These are phyloP conservation scores for Gnetum montanum DNA, from an alignment of 75 land plant genomes.

Conservation along the genomic window DNA sequence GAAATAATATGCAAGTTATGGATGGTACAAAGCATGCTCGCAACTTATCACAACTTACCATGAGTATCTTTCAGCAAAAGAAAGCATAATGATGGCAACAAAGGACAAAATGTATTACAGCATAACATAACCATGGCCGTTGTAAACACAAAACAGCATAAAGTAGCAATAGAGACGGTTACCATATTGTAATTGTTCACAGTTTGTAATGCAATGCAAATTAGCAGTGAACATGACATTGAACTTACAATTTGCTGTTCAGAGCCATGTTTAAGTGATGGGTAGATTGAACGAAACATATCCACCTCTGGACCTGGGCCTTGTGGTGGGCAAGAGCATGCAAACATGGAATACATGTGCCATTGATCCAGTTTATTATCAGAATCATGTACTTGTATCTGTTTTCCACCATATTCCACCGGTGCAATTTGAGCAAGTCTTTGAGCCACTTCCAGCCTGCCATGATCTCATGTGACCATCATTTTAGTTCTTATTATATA, in stretches of 20 bases:
- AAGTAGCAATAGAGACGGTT: too few relatives aligned
- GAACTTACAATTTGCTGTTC: conserved; percentile 83
- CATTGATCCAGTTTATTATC: conserved; percentile 96
- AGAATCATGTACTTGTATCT: conserved; percentile 62
- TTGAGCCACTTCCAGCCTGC: conserved; percentile 73
- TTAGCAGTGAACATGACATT: too few relatives aligned
- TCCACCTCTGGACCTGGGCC: conserved; percentile 46
- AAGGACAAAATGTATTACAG: too few relatives aligned
- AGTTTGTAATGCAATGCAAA: too few relatives aligned
- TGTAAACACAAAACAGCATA: too few relatives aligned
- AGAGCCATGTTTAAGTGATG: conserved; percentile 76
- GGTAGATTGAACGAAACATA: conserved; percentile 70
- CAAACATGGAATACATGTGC: conserved; percentile 98
- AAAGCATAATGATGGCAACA: too few relatives aligned
- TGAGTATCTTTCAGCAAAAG: too few relatives aligned
- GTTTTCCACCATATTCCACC: conserved; percentile 82
- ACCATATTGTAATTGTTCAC: too few relatives aligned
- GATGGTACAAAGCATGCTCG: too few relatives aligned
- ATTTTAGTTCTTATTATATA: not conserved
- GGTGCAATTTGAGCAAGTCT: conserved; percentile 88
- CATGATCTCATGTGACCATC: conserved; percentile 4
- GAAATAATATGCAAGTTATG: too few relatives aligned
- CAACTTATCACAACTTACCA: too few relatives aligned
- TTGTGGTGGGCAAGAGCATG: conserved; percentile 91
- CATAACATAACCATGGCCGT: too few relatives aligned